Evolutionary conservation across 345 rosid genomes (phyloP), one percentile per base, ranked within the genome.

Genomic region (Acer negundo): DNA sequence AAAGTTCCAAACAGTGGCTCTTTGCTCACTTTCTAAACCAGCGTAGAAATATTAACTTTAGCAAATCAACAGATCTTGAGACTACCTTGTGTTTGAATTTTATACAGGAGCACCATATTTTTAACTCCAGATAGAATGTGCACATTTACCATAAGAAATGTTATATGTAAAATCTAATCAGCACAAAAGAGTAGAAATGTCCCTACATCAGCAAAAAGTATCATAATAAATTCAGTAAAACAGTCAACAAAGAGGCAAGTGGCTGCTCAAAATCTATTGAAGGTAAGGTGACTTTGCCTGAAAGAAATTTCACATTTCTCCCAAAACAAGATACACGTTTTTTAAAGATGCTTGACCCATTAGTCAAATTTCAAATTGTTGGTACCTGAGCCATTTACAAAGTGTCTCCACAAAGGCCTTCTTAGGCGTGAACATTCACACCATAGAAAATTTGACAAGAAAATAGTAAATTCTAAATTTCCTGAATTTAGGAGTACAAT

Each of bases 401-500:
- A 75, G 56, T 26, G 12, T 40, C 56, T 7, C 35, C 44, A 70
- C 65, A 15, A 13, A 71, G 53, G 42, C 72, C 31, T 22, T 75
- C 26, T 16, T 46, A 59, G 20, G 38, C 31, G 35, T 1, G 49
- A 56, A 72, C 65, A 72, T 9, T 56, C 65, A 19, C 42, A 40
- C 56, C 53, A 42, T 7, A 40, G 23, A 61, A 59, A 42, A 70
- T 58, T 71, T 20, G 59, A 69, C 2, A 20, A 61, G 53, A 56
- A 72, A 38, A 17, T 59, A 24, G 16, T 13, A 51, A 40, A 20
- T 10, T 44, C 53, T 62, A 11, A 7, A 44, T 62, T 49, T 38
- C 59, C 46, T 72, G 42, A 17, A 24, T 47, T 59, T 59, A 69
- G 28, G 56, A 23, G 46, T 24, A 66, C 26, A 22, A 75, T 75